Percentiles rank a stretch among this genome's conserved stretches.
These are phyloP conservation scores for Extremus antarcticus DNA, from an alignment of 495 filamentous ascomycete genomes.

Conservation along the genomic window DNA sequence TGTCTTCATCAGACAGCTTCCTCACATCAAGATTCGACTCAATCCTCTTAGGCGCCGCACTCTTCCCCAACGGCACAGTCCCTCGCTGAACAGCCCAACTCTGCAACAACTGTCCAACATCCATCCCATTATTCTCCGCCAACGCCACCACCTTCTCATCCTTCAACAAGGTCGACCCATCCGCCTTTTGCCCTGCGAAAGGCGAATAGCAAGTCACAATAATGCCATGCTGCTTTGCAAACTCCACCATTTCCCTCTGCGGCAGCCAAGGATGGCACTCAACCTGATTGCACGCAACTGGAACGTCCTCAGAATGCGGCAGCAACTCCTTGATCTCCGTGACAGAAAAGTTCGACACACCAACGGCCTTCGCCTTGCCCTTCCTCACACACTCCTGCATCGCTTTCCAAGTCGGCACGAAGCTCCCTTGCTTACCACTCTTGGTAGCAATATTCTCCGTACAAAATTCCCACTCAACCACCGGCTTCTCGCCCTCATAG, in stretches of 20 bases:
- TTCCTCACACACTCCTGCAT: conserved; percentile 48
- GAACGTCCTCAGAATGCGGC: conserved; percentile 10
- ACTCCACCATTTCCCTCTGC: conserved; percentile 19
- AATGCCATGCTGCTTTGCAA: conserved; percentile 34
- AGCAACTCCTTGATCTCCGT: conserved; percentile 16
- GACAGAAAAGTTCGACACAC: conserved; percentile 47
- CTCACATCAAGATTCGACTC: conserved; percentile 27
- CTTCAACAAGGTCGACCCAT: conserved; percentile 19
- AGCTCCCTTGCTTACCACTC: conserved; percentile 10
- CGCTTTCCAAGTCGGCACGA: conserved; percentile 33
- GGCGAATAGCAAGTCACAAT: conserved; percentile 43
- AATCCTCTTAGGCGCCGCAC: conserved; percentile 38
- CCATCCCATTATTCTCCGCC: conserved; percentile 29
- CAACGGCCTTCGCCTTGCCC: conserved; percentile 48
- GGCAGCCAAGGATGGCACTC: conserved; percentile 23
- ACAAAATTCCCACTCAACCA: conserved; percentile 12
- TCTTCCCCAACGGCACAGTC: conserved; percentile 41
- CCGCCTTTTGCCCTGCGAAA: conserved; percentile 26
- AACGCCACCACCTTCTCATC: conserved; percentile 23
- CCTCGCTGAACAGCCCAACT: conserved; percentile 43
- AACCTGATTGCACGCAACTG: conserved; percentile 18
- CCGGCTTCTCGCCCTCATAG: conserved; percentile 11
- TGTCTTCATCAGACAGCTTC: conserved; percentile 13
- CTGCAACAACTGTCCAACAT: conserved; percentile 34
- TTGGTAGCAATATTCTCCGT: conserved; percentile 1